Conservation (phyloP, 192 early-diverging fungal species). For the Dissophora globulifera region DNA sequence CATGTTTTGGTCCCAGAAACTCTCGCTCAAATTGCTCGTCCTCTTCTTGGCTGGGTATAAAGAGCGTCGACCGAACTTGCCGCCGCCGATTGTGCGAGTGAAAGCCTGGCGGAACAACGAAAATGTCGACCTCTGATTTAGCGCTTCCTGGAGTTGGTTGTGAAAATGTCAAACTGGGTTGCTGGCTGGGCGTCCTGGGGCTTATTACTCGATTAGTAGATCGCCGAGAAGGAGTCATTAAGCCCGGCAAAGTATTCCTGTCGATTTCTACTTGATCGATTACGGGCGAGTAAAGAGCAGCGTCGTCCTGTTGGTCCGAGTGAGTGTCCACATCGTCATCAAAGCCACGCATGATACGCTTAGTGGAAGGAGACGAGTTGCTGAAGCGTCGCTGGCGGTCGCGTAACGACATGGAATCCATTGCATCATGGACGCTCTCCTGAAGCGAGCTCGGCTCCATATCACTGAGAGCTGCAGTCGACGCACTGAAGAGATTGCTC, state of each 20-base stretch:
- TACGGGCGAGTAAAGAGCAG: background rate
- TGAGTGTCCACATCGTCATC: background rate
- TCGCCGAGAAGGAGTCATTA: conserved; percentile 1
- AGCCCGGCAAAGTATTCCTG: background rate
- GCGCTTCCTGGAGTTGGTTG: conserved; percentile 35
- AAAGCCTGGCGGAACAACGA: conserved; percentile 37
- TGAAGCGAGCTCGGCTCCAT: background rate
- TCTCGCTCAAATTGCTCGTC: conserved; percentile 37
- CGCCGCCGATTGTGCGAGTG: conserved; percentile 37
- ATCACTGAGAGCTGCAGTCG: background rate
- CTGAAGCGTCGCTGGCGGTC: background rate
- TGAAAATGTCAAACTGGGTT: conserved; percentile 40
- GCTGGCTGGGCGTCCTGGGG: conserved; percentile 36
- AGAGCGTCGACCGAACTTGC: conserved; percentile 1
- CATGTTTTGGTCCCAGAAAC: conserved; percentile 17
- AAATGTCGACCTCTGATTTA: conserved; percentile 22
- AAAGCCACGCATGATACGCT: conserved; percentile 14
- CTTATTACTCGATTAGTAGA: background rate
- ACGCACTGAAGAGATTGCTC: background rate
- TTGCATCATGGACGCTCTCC: conserved; percentile 13
- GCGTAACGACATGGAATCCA: conserved; percentile 26
- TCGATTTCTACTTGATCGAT: background rate
- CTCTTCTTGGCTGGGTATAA: conserved; percentile 44
- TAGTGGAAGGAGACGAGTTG: background rate
- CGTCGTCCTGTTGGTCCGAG: background rate